Conservation (phyloP, 768 basidiomycete species). For the Suillus tomentosus region DNA sequence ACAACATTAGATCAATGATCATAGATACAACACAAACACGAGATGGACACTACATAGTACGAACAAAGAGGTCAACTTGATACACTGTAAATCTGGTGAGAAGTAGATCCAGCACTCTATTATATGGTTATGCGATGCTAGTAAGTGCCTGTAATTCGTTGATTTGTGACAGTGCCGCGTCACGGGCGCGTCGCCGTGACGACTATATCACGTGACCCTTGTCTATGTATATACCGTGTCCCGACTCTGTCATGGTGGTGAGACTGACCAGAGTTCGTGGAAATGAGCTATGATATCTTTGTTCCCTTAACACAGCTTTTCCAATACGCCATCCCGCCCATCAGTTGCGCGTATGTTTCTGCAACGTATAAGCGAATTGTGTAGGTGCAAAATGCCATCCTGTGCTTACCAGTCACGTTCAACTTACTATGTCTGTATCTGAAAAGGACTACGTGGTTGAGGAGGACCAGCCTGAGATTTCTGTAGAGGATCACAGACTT, state of each 20-base stretch:
- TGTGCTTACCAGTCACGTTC: background rate
- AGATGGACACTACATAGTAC: too few relatives aligned
- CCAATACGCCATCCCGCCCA: conserved; percentile 11
- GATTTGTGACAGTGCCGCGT: too few relatives aligned
- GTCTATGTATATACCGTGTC: background rate
- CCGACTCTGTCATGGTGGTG: background rate
- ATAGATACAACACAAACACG: too few relatives aligned
- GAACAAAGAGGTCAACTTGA: too few relatives aligned
- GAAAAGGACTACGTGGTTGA: conserved; percentile 17
- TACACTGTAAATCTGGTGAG: too few relatives aligned
- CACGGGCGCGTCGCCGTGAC: too few relatives aligned
- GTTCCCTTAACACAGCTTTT: background rate
- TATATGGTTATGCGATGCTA: too few relatives aligned
- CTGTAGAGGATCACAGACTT: conserved; percentile 27
- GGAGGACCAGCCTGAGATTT: background rate
- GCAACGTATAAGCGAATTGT: background rate
- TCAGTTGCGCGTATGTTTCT: background rate
- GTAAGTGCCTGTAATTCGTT: too few relatives aligned
- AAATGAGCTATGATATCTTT: background rate
- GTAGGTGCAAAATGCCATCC: background rate
- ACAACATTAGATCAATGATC: too few relatives aligned
- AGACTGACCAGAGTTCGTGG: background rate
- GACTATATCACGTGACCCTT: too few relatives aligned
- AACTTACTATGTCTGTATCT: conserved; percentile 15
- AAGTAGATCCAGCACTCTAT: too few relatives aligned